A percentile compares a stretch with the other conserved stretches of the same genome.
These are phyloP conservation scores for Globisporangium rhizosaccharum DNA, from an alignment of 352 stramenopile genomes.

Conservation along the genomic window DNA sequence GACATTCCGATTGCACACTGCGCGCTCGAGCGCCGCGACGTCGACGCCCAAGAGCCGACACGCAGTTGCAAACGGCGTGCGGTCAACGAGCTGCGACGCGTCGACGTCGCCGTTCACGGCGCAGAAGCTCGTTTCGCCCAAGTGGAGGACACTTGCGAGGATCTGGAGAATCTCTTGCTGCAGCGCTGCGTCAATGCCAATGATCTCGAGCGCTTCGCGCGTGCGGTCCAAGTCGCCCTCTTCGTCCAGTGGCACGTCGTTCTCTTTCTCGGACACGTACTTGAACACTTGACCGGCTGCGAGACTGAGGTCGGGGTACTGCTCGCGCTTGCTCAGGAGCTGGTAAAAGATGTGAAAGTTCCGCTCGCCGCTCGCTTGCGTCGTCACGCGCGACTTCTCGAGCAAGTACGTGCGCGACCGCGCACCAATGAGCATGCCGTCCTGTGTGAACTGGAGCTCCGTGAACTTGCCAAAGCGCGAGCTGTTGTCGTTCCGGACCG, in stretches of 20 bases:
- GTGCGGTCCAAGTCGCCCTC: slow-evolving; percentile 69
- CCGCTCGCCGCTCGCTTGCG: slow-evolving; percentile 77
- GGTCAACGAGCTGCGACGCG: slow-evolving; percentile 52
- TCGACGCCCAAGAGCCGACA: slow-evolving; percentile 58
- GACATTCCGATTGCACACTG: slow-evolving; percentile 77
- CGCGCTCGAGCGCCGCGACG: slow-evolving; percentile 48
- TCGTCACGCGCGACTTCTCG: slow-evolving; percentile 90
- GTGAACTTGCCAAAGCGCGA: slow-evolving; percentile 87
- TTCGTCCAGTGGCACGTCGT: slow-evolving; percentile 38
- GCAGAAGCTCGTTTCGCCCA: slow-evolving; percentile 90
- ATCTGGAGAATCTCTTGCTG: slow-evolving; percentile 88
- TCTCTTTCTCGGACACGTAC: slow-evolving; percentile 46
- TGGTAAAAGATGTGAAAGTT: slow-evolving; percentile 96
- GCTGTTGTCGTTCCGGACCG: slow-evolving; percentile 83
- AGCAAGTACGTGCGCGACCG: slow-evolving; percentile 88
- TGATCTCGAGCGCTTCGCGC: slow-evolving; percentile 79
- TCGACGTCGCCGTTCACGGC: slow-evolving; percentile 74
- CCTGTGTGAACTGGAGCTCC: slow-evolving; percentile 73
- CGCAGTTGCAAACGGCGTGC: slow-evolving; percentile 49
- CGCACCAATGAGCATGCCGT: slow-evolving; percentile 72
- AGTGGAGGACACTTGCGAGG: slow-evolving; percentile 86
- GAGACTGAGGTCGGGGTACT: slow-evolving; percentile 60
- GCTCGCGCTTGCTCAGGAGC: slow-evolving; percentile 54
- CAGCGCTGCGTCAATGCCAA: slow-evolving; percentile 80
- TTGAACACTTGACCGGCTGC: slow-evolving; percentile 42